A percentile compares a stretch with the other conserved stretches of the same genome.
Evolutionary conservation across 1,284 basidiomycete genomes (phyloP).

Genomic region (Chalciporus sp.): DNA sequence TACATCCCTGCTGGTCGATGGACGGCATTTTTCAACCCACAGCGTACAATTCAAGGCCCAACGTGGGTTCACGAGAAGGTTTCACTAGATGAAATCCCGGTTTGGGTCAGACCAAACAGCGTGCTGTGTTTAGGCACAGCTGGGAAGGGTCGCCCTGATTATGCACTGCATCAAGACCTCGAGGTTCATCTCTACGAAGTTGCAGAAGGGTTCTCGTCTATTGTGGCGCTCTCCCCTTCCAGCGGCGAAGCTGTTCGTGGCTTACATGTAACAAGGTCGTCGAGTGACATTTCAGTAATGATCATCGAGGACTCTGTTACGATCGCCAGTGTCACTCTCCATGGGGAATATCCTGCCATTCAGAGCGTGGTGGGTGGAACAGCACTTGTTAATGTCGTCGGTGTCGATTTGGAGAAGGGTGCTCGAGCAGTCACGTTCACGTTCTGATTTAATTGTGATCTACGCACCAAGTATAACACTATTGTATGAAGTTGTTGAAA

Average conservation of each 20-base stretch:
- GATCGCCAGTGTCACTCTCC: conserved; percentile 16
- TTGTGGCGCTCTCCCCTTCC: conserved; percentile 14
- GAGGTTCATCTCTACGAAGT: conserved; percentile 43
- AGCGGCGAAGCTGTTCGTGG: conserved; percentile 8
- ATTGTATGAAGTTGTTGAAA: not conserved
- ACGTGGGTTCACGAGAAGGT: conserved; percentile 60
- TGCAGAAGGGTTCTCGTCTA: conserved; percentile 14
- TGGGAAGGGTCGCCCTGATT: conserved; percentile 62
- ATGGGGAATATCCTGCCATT: conserved; percentile 18
- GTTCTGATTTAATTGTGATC: conserved; percentile 5
- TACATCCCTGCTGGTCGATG: conserved; percentile 72
- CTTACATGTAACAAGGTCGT: conserved; percentile 13
- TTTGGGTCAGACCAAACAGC: conserved; percentile 66
- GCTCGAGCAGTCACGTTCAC: conserved; percentile 9
- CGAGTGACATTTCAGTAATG: conserved; percentile 7
- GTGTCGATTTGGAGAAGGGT: conserved; percentile 8
- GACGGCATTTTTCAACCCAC: conserved; percentile 64
- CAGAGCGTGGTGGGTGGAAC: conserved; percentile 14
- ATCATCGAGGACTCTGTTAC: conserved; percentile 6
- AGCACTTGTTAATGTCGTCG: not conserved
- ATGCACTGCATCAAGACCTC: conserved; percentile 48
- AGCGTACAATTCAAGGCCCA: conserved; percentile 51
- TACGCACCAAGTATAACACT: not conserved
- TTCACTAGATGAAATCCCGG: conserved; percentile 60
- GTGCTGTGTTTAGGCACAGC: conserved; percentile 51